Evolutionary conservation across 148 eudicot species (phyloP), one percentile per base, ranked within the genome.

Genomic region (Chenopodium berlandieri): DNA sequence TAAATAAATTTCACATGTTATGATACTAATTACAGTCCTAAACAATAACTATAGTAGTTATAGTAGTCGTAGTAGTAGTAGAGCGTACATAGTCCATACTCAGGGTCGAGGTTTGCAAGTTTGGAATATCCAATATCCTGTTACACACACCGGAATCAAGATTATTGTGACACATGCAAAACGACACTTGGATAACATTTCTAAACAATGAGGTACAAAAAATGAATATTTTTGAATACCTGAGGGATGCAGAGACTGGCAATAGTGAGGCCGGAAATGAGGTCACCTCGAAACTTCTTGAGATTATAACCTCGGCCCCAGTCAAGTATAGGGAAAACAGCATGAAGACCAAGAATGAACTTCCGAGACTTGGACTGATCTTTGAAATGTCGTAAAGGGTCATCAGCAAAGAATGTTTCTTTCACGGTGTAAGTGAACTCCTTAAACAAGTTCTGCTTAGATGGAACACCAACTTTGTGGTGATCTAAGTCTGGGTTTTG

Each of bases 221-320:
- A 2, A 40, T 19, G n/a, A 7, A 60, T 9, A 12, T 11, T 31
- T 11, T 14, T 1, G 23, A 8, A 44, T 85, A 91, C 97, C 92
- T 92, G 97, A 83, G 97, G 97, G 47, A 92, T 91, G 76, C 94
- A 91, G 27, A 93, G 88, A 76, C 94, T 93, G 22, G 97, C 97
- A 88, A 93, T 93, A 25, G 97, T 93, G 34, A 91, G 81, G 30
- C 97, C 97, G 50, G 97, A 87, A 54, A 93, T 90, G 13, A 93
- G 75, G 82, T 93, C 97, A 9, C 93, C 93, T 81, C 81, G 82
- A 79, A 93, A 87, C 84, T 89, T 88, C 0, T 73, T 44, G 4
- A 90, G 78, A 82, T 82, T 87, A 73, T 93, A 93, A 58, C 76
- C 66, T 73, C 83, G 77, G 9, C 82, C 92, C 97, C 97, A 93